A percentile compares a stretch with the other conserved stretches of the same genome.
phyloP scores from a whole-genome alignment of 1,284 basidiomycete genomes.

The Cryptococcus maquisensis region DNA sequence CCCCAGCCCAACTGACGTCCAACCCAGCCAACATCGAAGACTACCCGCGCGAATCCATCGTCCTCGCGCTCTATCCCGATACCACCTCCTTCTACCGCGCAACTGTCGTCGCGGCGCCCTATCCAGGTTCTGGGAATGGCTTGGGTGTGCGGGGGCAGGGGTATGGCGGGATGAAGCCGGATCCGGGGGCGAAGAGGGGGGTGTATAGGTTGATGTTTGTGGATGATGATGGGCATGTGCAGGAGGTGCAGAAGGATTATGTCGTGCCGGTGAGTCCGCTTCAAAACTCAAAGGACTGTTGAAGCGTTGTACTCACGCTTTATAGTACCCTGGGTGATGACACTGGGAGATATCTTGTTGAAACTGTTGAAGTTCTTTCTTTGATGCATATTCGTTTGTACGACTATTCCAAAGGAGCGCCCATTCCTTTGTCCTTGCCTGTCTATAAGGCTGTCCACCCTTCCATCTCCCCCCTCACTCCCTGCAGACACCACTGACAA shows the following conservation, averaged over 20 bases:
- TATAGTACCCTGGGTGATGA: neutral
- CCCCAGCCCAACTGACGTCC: slow-evolving; percentile 33
- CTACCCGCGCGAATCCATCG: slow-evolving; percentile 42
- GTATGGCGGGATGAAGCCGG: slow-evolving; percentile 15
- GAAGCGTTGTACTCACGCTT: neutral
- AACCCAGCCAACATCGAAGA: slow-evolving; percentile 47
- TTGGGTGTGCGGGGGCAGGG: slow-evolving; percentile 12
- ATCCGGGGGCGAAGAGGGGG: slow-evolving; percentile 28
- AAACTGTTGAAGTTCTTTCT: neutral
- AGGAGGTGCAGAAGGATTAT: slow-evolving; percentile 35
- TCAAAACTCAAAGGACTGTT: neutral
- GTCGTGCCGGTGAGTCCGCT: slow-evolving; percentile 40
- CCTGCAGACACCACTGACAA: neutral
- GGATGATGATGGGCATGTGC: slow-evolving; percentile 42
- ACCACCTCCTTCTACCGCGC: slow-evolving; percentile 54
- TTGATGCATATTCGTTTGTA: neutral
- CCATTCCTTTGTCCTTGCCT: too few relatives aligned
- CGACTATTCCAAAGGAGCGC: neutral
- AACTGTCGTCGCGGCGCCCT: slow-evolving; percentile 41
- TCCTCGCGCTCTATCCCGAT: slow-evolving; percentile 53
- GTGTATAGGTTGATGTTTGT: slow-evolving; percentile 44
- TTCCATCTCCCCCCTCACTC: neutral
- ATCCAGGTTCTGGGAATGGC: slow-evolving; percentile 32
- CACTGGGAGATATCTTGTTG: neutral
- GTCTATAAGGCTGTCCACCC: neutral